Conservation (phyloP, 768 basidiomycete genomes). For the Tephrocybe sp. region DNA sequence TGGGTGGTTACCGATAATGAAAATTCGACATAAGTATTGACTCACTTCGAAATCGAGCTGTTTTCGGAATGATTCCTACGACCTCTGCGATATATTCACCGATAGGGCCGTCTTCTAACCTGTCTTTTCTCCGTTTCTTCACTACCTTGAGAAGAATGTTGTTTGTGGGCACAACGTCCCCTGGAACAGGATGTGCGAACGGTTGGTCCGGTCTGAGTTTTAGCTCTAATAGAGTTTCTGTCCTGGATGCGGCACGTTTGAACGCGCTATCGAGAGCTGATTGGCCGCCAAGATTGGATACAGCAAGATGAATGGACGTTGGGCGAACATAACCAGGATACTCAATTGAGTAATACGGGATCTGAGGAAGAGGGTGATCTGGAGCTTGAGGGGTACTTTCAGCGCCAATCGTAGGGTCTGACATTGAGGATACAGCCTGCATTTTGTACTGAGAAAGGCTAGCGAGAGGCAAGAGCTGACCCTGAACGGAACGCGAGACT, state of each 20-base stretch:
- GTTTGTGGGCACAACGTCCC: constrained; percentile 72
- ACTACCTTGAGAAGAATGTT: constrained; percentile 88
- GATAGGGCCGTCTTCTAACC: constrained; percentile 29
- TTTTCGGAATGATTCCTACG: constrained; percentile 76
- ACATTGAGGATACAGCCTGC: constrained; percentile 13
- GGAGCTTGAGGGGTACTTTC: constrained; percentile 21
- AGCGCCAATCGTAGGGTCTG: not conserved
- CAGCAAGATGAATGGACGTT: constrained; percentile 58
- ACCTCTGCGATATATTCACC: constrained; percentile 79
- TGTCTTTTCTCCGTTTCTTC: constrained; percentile 60
- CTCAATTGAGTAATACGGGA: constrained; percentile 78
- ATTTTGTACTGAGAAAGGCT: constrained; percentile 3
- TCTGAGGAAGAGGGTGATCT: constrained; percentile 49
- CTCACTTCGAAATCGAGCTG: constrained; percentile 88
- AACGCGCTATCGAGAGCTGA: constrained; percentile 74
- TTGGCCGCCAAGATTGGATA: constrained; percentile 71
- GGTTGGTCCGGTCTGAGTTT: constrained; percentile 71
- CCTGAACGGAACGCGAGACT: not conserved
- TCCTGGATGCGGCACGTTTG: constrained; percentile 61
- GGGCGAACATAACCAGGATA: constrained; percentile 84
- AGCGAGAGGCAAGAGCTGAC: no score
- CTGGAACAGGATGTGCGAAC: constrained; percentile 82
- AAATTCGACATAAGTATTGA: constrained; percentile 9
- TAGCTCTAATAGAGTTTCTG: constrained; percentile 73
- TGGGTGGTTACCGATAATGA: not conserved